These are phyloP conservation scores for Ustilago shanxiensis DNA, from an alignment of 1,284 basidiomycete genomes.

Conservation along the genomic window DNA sequence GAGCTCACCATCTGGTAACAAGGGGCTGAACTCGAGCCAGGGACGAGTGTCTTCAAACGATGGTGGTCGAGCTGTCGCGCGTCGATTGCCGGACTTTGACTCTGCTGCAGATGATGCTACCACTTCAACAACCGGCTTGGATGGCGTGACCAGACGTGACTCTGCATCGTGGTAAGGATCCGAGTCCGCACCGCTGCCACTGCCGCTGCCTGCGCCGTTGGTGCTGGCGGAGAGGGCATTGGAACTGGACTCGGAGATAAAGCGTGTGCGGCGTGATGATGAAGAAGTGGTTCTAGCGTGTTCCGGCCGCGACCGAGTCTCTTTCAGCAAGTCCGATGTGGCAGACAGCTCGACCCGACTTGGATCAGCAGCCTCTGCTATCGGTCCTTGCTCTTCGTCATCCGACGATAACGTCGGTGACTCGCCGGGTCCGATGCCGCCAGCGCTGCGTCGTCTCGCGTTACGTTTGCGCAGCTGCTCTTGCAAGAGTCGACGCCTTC, in stretches of 20 bases:
- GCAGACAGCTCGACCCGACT: not conserved
- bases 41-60: constrained; percentile 43
- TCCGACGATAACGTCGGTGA: constrained; percentile 11
- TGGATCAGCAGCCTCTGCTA: not conserved
- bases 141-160: constrained; percentile 23
- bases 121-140: constrained; percentile 4
- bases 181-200: not conserved
- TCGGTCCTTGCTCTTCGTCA: constrained; percentile 5
- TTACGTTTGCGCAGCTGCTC: constrained; percentile 47
- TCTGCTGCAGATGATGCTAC: too few relatives aligned
- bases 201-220: not conserved
- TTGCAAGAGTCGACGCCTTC: constrained; percentile 37
- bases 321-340: not conserved
- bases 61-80: constrained; percentile 3
- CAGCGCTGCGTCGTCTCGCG: constrained; percentile 31
- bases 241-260: constrained; percentile 11
- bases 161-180: constrained; percentile 18
- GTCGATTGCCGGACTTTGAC: not conserved
- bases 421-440: constrained; percentile 11
- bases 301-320: not conserved
- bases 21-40: constrained; percentile 49
- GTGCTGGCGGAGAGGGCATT: not conserved
- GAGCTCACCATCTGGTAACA: constrained; percentile 35
- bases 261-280: constrained; percentile 3
- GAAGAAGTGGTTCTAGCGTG: constrained; percentile 6